Percentiles rank a stretch among this genome's conserved stretches.
Evolutionary conservation across 2,329 filamentous ascomycete species (phyloP).

Genomic region (Pseudogymnoascus sp.): DNA sequence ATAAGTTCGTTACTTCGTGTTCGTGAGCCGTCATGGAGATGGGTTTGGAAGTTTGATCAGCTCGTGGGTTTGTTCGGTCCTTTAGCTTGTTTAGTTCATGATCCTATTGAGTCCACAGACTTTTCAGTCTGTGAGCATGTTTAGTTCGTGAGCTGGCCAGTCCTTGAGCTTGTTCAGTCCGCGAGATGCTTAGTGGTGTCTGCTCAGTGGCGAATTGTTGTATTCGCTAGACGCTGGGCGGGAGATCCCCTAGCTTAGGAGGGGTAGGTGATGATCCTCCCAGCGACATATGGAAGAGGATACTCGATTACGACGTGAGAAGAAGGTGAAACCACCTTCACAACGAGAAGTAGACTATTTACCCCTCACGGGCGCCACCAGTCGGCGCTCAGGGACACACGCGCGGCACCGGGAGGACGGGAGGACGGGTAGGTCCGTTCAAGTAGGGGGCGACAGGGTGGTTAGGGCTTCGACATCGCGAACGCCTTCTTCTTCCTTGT

Average conservation of each 20-base stretch:
- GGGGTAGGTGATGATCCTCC: background rate
- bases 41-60: background rate
- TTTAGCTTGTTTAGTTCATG: background rate
- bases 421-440: background rate
- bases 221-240: background rate
- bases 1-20: background rate
- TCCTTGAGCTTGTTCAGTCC: background rate
- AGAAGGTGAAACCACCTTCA: background rate
- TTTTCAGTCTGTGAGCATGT: background rate
- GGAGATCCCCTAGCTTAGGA: background rate
- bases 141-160: background rate
- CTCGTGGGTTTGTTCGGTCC: background rate
- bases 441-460: background rate
- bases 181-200: background rate
- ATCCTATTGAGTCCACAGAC: too few relatives aligned
- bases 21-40: background rate
- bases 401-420: background rate
- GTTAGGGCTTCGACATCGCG: background rate
- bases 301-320: background rate
- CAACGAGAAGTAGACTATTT: background rate
- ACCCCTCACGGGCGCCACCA: background rate
- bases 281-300: background rate
- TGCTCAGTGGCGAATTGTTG: background rate
- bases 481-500: background rate
- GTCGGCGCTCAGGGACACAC: background rate